Conservation (phyloP, 371 early-diverging fungal genomes). For the Dichotomocladium elegans region DNA sequence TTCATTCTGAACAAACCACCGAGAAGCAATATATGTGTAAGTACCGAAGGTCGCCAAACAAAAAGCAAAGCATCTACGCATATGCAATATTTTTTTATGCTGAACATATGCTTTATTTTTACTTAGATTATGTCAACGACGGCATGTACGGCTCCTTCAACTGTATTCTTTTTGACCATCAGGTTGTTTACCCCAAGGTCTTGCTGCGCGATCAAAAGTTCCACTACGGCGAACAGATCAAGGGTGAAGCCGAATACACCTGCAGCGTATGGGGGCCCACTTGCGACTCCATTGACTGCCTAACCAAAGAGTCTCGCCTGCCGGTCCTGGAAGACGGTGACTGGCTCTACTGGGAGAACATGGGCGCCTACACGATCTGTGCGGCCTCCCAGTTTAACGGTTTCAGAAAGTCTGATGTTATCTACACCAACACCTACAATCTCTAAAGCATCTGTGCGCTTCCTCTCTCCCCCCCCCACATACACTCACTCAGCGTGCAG, state of each 20-base stretch:
- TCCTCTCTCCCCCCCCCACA: too few species aligned
- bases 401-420: slow-evolving; percentile 76
- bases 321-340: slow-evolving; percentile 92
- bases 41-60: too few species aligned
- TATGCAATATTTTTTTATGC: neutral
- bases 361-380: slow-evolving; percentile 96
- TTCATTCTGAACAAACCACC: slow-evolving; percentile 8
- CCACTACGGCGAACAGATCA: slow-evolving; percentile 2
- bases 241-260: slow-evolving; percentile 29
- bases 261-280: slow-evolving; percentile 96
- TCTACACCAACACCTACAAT: slow-evolving; percentile 80
- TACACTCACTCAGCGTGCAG: too few species aligned
- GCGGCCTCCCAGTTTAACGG: slow-evolving; percentile 92
- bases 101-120: neutral
- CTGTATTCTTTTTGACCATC: slow-evolving; percentile 97
- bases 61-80: neutral
- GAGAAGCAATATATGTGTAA: slow-evolving; percentile 72
- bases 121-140: slow-evolving; percentile 88
- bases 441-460: neutral
- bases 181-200: slow-evolving; percentile 64
- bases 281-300: slow-evolving; percentile 96
- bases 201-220: slow-evolving; percentile 10
- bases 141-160: slow-evolving; percentile 98
- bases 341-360: slow-evolving; percentile 93
- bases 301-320: slow-evolving; percentile 64